Base-by-base conservation (phyloP, 805 yeast species). In the Pichia sporocuriosa region DNA sequence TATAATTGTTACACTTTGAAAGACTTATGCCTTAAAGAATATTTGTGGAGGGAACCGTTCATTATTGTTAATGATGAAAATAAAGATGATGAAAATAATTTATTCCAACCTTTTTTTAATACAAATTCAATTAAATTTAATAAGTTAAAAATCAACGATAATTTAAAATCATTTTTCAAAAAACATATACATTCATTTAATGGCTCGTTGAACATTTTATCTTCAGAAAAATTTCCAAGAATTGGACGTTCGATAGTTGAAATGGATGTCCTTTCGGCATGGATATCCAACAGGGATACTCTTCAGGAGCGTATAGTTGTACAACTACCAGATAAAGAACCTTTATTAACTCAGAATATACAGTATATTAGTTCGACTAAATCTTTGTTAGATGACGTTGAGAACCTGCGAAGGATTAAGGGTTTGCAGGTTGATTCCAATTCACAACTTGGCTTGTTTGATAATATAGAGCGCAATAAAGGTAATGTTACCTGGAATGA, bases 1-100 rank as follows among this genome's bases (percentile, higher is more conserved):
- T 87, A 72, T 61, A 89, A 90, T 55, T 60, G 90, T 24, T 85
- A 72, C 55, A 94, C 96, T 1, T 85, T 96, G 59, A 79, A 81
- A 5, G 85, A 95, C 90, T 45, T 89, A 19, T 62, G 70, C 15
- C 43, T 81, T 1, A 52, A 57, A 2, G 49, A 63, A 4, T 62
- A 73, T 20, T 72, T 62, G 47, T 81, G 83, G 57, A 58, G 96
- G 40, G 54, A 63, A 3, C 93, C 94, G 0, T 51, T 73, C 6
- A 60, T 58, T 20, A 41, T 43, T 6, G 1, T 30, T 4, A 28
- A 31, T 13, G 30, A 27, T 10, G 33, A 37, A 1, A 8, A 24
- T 11, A 9, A 33, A 10, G 13, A 33, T 20, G 10, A 10, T 15
- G 15, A 8, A 8, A 15, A 26, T 8, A 48, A 47, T 6, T 19